Conservation (phyloP, 805 yeast species). For the Vanderwaltozyma tropicalis region DNA sequence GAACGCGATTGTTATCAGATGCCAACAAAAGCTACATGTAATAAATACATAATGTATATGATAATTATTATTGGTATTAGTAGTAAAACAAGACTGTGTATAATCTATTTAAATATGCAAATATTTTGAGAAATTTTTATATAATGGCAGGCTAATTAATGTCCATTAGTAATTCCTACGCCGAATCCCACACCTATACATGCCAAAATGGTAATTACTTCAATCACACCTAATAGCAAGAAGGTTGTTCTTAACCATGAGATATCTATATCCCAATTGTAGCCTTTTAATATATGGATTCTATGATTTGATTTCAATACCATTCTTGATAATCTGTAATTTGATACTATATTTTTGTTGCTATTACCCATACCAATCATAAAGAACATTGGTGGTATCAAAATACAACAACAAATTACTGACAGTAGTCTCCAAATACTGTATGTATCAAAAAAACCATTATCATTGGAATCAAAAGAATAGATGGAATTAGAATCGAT, state of each 20-base stretch:
- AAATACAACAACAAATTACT: constrained; percentile 11
- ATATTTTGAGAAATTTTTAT: too few relatives aligned
- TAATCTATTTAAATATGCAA: too few relatives aligned
- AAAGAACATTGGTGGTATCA: constrained; percentile 24
- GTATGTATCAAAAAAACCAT: constrained; percentile 15
- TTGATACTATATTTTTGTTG: constrained; percentile 10
- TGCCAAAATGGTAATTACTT: constrained; percentile 25
- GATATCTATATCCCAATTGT: constrained; percentile 24
- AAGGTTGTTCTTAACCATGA: constrained; percentile 24
- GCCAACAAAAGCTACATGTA: too few relatives aligned
- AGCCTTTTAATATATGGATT: constrained; percentile 19
- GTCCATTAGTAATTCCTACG: constrained; percentile 26
- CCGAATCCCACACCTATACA: constrained; percentile 37
- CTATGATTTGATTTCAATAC: constrained; percentile 19
- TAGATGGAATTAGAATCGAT: constrained; percentile 16
- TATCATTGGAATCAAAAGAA: constrained; percentile 16
- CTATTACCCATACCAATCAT: constrained; percentile 15
- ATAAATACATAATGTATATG: too few relatives aligned
- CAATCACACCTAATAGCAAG: constrained; percentile 27
- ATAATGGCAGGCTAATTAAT: too few relatives aligned
- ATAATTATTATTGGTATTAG: too few relatives aligned
- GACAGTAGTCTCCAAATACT: constrained; percentile 14
- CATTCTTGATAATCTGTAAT: constrained; percentile 19
- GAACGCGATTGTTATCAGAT: too few relatives aligned
- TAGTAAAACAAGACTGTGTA: too few relatives aligned